A percentile compares a stretch with the other conserved stretches of the same genome.
Evolutionary conservation across 139 green algal species (phyloP).

Genomic region (Zygnema circumcarinatum): DNA sequence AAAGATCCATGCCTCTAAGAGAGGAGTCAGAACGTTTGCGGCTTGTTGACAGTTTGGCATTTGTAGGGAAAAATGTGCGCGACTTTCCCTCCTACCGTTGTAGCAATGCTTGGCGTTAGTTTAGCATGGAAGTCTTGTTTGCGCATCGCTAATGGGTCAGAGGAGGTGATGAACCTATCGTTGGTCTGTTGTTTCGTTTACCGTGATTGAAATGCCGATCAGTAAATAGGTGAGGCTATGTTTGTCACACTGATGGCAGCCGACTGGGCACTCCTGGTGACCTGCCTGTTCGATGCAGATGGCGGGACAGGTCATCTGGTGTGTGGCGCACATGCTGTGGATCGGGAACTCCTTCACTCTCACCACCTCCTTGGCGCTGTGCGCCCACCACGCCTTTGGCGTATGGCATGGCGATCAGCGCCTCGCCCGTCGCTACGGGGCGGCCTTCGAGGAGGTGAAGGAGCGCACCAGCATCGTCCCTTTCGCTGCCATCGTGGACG

Average conservation of each 20-base stretch:
- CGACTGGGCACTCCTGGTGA: too few species aligned
- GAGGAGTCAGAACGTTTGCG: not conserved
- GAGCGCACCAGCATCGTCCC: slow-evolving; percentile 84
- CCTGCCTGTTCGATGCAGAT: too few species aligned
- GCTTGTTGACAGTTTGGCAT: not conserved
- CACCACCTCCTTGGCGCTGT: slow-evolving; percentile 79
- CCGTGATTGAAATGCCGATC: too few species aligned
- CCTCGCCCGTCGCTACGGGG: slow-evolving; percentile 83
- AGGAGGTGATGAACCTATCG: too few species aligned
- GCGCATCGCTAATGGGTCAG: too few species aligned
- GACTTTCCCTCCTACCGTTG: not conserved
- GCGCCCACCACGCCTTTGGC: slow-evolving; percentile 92
- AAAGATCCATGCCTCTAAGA: too few species aligned
- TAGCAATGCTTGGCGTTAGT: too few species aligned
- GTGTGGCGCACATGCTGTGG: slow-evolving; percentile 88
- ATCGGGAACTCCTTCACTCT: slow-evolving; percentile 93
- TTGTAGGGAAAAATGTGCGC: not conserved
- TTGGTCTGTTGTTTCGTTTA: too few species aligned
- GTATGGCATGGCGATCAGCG: slow-evolving; percentile 94
- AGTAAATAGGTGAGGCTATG: too few species aligned
- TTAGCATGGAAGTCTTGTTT: too few species aligned
- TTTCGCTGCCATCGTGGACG: slow-evolving; percentile 80
- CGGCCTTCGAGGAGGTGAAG: slow-evolving; percentile 86
- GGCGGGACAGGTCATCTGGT: slow-evolving; percentile 87
- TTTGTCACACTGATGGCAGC: too few species aligned